Evolutionary conservation across 2,329 filamentous ascomycete species (phyloP).

Genomic region (Bertia moriformis): DNA sequence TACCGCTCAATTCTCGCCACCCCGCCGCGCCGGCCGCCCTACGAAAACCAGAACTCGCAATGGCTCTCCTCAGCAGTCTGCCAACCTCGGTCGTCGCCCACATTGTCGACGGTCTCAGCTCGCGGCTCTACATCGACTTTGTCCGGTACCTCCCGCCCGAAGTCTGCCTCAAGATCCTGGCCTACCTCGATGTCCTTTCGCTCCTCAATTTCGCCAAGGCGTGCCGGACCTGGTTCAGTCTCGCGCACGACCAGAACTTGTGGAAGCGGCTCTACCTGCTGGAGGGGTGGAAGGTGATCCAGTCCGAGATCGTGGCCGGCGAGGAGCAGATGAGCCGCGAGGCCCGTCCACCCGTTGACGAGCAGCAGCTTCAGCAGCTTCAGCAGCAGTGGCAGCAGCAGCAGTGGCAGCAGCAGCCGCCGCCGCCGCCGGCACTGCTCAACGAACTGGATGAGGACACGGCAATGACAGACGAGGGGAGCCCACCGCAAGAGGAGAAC

Average conservation of each 20-base stretch:
- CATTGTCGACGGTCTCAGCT: conserved; percentile 67
- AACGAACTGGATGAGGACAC: background rate
- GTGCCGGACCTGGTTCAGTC: conserved; percentile 67
- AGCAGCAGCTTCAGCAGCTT: background rate
- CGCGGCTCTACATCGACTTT: conserved; percentile 85
- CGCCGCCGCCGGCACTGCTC: conserved; percentile 1
- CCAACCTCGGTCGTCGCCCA: conserved; percentile 67
- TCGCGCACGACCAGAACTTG: conserved; percentile 69
- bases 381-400: too few relatives aligned
- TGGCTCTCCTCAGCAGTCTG: conserved; percentile 62
- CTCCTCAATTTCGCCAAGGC: conserved; percentile 66
- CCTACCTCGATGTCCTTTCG: conserved; percentile 69
- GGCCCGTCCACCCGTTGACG: conserved; percentile 14
- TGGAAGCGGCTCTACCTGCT: conserved; percentile 73
- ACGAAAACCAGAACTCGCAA: conserved; percentile 75
- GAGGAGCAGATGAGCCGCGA: conserved; percentile 43
- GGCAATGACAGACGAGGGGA: conserved; percentile 20
- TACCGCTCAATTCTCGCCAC: background rate
- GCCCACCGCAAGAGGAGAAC: conserved; percentile 8
- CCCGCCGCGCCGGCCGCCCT: background rate
- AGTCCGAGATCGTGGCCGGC: conserved; percentile 47
- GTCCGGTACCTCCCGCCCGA: conserved; percentile 74
- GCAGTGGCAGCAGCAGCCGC: too few relatives aligned
- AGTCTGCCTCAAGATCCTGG: conserved; percentile 77
- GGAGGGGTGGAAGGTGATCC: conserved; percentile 73